Base-by-base conservation (phyloP, 2,329 filamentous ascomycete genomes). In the Exophiala lecanii-corni region DNA sequence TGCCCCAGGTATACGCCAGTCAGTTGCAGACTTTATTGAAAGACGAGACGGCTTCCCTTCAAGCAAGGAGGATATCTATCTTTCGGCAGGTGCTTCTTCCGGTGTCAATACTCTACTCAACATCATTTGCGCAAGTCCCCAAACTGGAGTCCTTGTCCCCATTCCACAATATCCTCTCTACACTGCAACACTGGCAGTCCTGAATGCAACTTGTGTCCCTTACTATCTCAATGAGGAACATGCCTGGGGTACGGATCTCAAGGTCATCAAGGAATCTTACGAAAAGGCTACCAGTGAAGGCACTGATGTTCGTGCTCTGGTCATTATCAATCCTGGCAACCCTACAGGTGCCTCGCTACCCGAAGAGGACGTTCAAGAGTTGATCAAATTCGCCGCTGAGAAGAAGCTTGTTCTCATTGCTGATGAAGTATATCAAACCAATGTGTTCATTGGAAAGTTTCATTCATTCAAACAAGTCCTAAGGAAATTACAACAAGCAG, bases 361-460 rank as follows among this genome's bases (percentile, higher is more conserved):
- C 25, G 77, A 84, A 53, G 75, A 80, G 15, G 88, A 96, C 60
- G 82, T 98, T 65, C 81, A 83, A 59, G 75, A 77, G 39, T 86
- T 97, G n/a, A 76, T 97, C 55, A 80, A 92, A 53, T 84, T 96
- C 52, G 91, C 92, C 28, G 82, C 81, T 19, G 75, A 89, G 64
- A 81, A 96, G 73, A 80, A 83, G 57, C 76, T 98, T 18, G 89
- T 97, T 43, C 74, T 97, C 54, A 79, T 98, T 59, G 92, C 92
- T 39, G 92, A 98, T 61, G 92, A 98, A 68, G 92, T 98, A 26
- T 98, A 98, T 78, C 92, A 98, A 71, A 97, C 92, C 62, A 98
- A 98, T 67, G 86, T 98, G 57, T 98, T 98, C 70, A 73, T 53
- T 50, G 92, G 92, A 65, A 76, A 91, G 64, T 98, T 98, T 74